These are phyloP conservation scores for Phytophthora litchii DNA, from an alignment of 352 stramenopile species.

Conservation along the genomic window DNA sequence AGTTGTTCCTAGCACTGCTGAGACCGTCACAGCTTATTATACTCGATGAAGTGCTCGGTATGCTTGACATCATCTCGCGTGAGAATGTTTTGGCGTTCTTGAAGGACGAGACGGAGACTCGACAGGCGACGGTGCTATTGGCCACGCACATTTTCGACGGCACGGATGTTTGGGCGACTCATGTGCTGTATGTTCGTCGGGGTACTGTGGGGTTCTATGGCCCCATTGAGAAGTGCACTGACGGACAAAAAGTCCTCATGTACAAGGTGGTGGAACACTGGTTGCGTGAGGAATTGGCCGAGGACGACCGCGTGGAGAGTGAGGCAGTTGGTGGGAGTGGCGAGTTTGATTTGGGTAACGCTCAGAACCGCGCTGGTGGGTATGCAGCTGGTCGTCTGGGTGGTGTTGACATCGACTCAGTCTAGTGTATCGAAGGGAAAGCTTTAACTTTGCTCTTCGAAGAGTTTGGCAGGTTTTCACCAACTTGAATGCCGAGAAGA, in stretches of 20 bases:
- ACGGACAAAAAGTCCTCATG: slow-evolving; percentile 83
- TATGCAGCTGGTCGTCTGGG: slow-evolving; percentile 75
- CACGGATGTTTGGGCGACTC: slow-evolving; percentile 95
- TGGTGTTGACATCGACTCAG: slow-evolving; percentile 53
- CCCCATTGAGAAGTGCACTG: slow-evolving; percentile 77
- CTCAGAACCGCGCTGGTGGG: slow-evolving; percentile 77
- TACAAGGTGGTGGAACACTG: slow-evolving; percentile 92
- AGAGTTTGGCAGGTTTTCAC: too few species aligned
- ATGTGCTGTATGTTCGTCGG: slow-evolving; percentile 93
- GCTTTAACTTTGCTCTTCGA: too few species aligned
- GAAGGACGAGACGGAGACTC: slow-evolving; percentile 74
- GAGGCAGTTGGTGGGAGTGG: slow-evolving; percentile 46
- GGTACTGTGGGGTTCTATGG: slow-evolving; percentile 66
- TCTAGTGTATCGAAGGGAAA: slow-evolving; percentile 1
- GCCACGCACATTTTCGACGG: slow-evolving; percentile 98
- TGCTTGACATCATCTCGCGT: slow-evolving; percentile 95
- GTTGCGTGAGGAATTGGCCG: slow-evolving; percentile 91
- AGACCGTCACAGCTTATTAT: slow-evolving; percentile 96
- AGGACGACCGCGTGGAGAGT: slow-evolving; percentile 74
- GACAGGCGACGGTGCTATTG: slow-evolving; percentile 71
- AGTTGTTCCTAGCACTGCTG: slow-evolving; percentile 96
- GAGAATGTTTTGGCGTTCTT: slow-evolving; percentile 95
- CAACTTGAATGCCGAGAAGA: too few species aligned
- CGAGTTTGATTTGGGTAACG: slow-evolving; percentile 64
- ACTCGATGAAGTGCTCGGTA: slow-evolving; percentile 98